Base-by-base conservation (phyloP, 2,329 filamentous ascomycete genomes). In the Pseudofabraea citricarpa region DNA sequence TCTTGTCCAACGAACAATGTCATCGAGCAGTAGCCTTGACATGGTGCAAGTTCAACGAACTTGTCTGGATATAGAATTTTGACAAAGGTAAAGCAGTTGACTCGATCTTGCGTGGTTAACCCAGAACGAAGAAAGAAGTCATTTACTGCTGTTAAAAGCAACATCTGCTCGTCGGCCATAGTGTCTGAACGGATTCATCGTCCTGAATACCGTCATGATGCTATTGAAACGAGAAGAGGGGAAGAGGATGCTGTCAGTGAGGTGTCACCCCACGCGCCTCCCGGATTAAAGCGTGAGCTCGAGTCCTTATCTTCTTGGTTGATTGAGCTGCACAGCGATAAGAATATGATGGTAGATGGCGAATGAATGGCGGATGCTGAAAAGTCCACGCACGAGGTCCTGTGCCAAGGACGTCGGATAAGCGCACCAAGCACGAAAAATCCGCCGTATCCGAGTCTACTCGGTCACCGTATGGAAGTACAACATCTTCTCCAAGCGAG, bases 1-100 rank as follows among this genome's bases (percentile, higher is more conserved):
- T 63, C 53, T 4, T 58, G 47, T 8, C 64, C 64, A 13, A 72
- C 57, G 19, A 62, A 56, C 6, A 76, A 47, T 0, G 74, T 77
- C 50, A 75, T 69, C 2, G 73, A 77, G 49, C 74, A 78, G 48
- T 72, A 74, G 15, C 73, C 74, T 49, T 77, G 74, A 5, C 61
- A 61, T 6, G 61, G 51, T 6, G 62, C 60, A 3, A 66, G 60
- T 3, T 51, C 48, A 20, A 69, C 54, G 3, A 52, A 40, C n/a
- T 46, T 40, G 5, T 46, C 48, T 0, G 64, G 60, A 38, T 67
- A 71, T 0, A 49, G 52, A 13, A 55, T 41, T 29, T 44, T 47
- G 12, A 63, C 59, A 37, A 69, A 66, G 3, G 51, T 48, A 41
- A 69, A 57, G 54, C 61, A 59, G 19, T 52, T 43, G 5, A 36